A percentile compares a stretch with the other conserved stretches of the same genome.
These are phyloP conservation scores for Aspergillus indologenus DNA, from an alignment of 495 filamentous ascomycete species.

Conservation along the genomic window DNA sequence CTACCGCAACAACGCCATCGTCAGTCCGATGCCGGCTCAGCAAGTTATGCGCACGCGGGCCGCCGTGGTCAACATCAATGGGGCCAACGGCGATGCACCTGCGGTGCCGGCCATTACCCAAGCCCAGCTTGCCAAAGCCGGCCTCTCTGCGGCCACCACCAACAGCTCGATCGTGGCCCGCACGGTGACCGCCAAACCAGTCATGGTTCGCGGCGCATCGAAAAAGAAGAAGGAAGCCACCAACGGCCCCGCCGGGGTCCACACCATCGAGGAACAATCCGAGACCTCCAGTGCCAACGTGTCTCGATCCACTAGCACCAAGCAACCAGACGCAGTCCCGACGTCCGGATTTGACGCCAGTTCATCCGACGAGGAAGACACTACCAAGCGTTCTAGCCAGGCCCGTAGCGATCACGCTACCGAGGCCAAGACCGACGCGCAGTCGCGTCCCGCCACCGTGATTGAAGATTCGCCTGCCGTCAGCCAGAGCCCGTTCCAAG, in stretches of 20 bases:
- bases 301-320: conserved; percentile 13
- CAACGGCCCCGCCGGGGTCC: conserved; percentile 11
- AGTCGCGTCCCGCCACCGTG: conserved; percentile 37
- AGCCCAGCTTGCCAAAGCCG: conserved; percentile 44
- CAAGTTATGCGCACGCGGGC: conserved; percentile 82
- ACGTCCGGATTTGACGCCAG: conserved; percentile 37
- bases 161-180: conserved; percentile 46
- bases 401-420: conserved; percentile 13
- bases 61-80: conserved; percentile 83
- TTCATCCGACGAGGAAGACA: conserved; percentile 40
- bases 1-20: conserved; percentile 82
- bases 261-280: conserved; percentile 27
- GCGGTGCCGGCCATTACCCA: conserved; percentile 53
- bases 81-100: conserved; percentile 40
- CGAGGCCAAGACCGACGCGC: conserved; percentile 6
- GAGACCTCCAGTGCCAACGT: conserved; percentile 18
- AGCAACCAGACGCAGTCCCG: conserved; percentile 20
- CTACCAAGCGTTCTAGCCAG: conserved; percentile 13
- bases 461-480: conserved; percentile 47
- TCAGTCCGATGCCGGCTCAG: conserved; percentile 76
- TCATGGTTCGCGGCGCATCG: conserved; percentile 39
- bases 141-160: conserved; percentile 32
- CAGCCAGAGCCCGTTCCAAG: conserved; percentile 58
- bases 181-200: conserved; percentile 42
- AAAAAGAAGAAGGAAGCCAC: conserved; percentile 29